phyloP scores from a whole-genome alignment of 345 rosid genomes.

The Syzygium oleosum region DNA sequence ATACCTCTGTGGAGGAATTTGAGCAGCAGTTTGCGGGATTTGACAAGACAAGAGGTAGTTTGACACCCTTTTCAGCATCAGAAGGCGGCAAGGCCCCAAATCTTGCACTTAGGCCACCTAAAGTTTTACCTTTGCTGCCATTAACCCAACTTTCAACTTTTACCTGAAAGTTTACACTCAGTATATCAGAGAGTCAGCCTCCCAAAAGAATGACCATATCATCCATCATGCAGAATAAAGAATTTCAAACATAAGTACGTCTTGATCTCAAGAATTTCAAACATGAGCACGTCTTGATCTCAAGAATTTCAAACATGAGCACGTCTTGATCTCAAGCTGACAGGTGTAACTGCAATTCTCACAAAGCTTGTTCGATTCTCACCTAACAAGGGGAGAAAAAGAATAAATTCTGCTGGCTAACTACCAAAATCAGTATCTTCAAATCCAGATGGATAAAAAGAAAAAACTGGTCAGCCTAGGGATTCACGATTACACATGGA shows the following conservation, averaged over 20 bases:
- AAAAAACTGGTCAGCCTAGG: background rate
- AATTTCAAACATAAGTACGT: background rate
- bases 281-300: background rate
- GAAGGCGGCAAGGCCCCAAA: constrained; percentile 64
- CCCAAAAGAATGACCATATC: background rate
- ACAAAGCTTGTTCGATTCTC: background rate
- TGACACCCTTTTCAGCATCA: constrained; percentile 33
- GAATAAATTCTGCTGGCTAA: background rate
- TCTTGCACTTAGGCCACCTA: constrained; percentile 64
- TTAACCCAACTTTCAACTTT: constrained; percentile 75
- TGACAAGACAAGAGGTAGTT: constrained; percentile 40
- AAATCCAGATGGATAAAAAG: background rate
- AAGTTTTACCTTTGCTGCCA: constrained; percentile 40
- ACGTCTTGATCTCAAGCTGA: background rate
- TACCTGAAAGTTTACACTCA: constrained; percentile 31
- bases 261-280: too few species aligned
- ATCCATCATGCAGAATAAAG: background rate
- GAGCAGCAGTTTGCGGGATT: constrained; percentile 69
- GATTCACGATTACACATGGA: background rate
- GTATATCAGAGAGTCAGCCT: background rate
- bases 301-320: background rate
- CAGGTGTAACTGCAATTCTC: background rate
- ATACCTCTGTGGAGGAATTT: constrained; percentile 58
- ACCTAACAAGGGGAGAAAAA: background rate
- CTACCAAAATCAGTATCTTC: background rate